These are phyloP conservation scores for Rhodotorula mucilaginosa DNA, from an alignment of 1,284 basidiomycete species.

Conservation along the genomic window DNA sequence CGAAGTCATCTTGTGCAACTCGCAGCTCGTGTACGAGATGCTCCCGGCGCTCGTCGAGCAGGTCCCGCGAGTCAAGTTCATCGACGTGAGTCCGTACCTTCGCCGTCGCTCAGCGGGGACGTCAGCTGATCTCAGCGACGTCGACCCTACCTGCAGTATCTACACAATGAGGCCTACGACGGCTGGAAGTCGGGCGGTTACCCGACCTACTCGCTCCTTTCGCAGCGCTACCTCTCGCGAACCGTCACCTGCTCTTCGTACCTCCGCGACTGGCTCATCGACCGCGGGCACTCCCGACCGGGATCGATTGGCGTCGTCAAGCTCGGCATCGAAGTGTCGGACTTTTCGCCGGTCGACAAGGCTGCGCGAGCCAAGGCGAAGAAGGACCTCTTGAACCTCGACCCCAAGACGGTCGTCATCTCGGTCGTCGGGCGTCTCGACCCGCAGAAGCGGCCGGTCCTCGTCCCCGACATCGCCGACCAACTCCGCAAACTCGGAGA, in stretches of 20 bases:
- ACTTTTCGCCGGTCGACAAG: constrained; percentile 8
- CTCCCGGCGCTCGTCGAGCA: constrained; percentile 38
- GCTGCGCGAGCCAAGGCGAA: constrained; percentile 16
- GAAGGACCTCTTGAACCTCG: constrained; percentile 15
- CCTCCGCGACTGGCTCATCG: constrained; percentile 34
- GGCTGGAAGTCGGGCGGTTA: constrained; percentile 41
- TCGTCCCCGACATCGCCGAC: constrained; percentile 29
- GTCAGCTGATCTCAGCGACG: not conserved
- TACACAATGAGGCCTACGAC: constrained; percentile 41
- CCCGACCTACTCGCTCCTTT: constrained; percentile 36
- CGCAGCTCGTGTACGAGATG: constrained; percentile 39
- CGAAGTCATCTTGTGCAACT: constrained; percentile 33
- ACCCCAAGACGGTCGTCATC: constrained; percentile 19
- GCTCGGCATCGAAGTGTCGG: constrained; percentile 38
- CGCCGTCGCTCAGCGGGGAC: not conserved
- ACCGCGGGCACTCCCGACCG: constrained; percentile 28
- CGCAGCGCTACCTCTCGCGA: constrained; percentile 38
- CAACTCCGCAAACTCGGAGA: constrained; percentile 13
- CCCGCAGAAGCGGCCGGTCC: constrained; percentile 18
- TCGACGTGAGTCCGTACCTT: constrained; percentile 23
- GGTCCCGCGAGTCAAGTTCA: constrained; percentile 36
- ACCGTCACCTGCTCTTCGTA: constrained; percentile 42
- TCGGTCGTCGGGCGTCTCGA: constrained; percentile 22
- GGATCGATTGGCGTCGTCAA: constrained; percentile 42
- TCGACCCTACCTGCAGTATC: constrained; percentile 19